Evolutionary conservation across 2,329 filamentous ascomycete species (phyloP), one percentile per base, ranked within the genome.

Genomic region (Rhynchosporium agropyri): DNA sequence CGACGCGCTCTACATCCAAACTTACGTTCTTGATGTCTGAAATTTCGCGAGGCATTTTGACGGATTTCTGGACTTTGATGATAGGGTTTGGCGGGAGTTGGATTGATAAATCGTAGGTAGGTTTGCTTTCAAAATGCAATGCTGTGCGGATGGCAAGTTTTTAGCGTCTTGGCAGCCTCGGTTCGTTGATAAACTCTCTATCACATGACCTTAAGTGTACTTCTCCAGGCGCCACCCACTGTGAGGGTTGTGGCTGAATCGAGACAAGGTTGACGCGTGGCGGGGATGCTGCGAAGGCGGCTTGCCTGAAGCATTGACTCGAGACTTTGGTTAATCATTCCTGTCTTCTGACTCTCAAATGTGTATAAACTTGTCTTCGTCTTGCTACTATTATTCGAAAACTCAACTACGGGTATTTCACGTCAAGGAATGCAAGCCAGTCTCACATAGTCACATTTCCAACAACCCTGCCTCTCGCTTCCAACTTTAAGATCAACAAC

Each of bases 1-100:
- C 58, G 8, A 36, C 54, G 42, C 53, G 50, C 36, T 51, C 46
- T 54, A 33, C 36, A 62, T 49, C 40, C 55, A 56, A 69, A 70
- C 79, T 65, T 77, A 89, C 86, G 83, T 87, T 84, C 84, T 99
- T 98, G 88, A 98, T 98, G 80, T 98, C 95, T 79, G 88, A 91
- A 81, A 97, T 90, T 91, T 98, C 92, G 78, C 88, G 86, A 89
- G 95, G 94, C 95, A 99, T 99, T 82, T 84, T 96, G 91, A 82
- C 83, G 81, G 83, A 79, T 68, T 40, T 67, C 59, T 65, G 62
- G 67, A 68, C 51, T 60, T 57, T 50, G 67, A 68, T 66, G 66
- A 67, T 61, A 42, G 50, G 61, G 26, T 58, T 63, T 57, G 40
- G 45, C 55, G 55, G n/a, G 50, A 20, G 49, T 53, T 50, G 42